A percentile compares a stretch with the other conserved stretches of the same genome.
phyloP scores from a whole-genome alignment of 306 rosid species.

The Sesbania bispinosa region DNA sequence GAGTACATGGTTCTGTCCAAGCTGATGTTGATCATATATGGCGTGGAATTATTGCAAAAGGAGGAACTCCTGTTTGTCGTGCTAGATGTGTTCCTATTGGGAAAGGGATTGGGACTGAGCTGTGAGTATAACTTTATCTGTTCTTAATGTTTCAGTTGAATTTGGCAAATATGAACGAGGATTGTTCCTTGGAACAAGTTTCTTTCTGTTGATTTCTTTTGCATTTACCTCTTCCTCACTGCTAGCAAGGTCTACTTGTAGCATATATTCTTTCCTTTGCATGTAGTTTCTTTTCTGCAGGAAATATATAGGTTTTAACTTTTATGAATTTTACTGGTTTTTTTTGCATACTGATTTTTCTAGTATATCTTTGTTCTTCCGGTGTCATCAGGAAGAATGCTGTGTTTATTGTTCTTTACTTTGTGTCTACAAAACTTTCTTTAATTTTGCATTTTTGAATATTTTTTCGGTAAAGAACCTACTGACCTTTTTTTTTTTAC shows the following conservation, averaged over 20 bases:
- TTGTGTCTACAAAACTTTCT: background rate
- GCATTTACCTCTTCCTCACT: background rate
- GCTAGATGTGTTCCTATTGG: slow-evolving; percentile 94
- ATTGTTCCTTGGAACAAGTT: background rate
- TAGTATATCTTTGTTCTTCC: background rate
- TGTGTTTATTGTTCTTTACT: background rate
- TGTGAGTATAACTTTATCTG: slow-evolving; percentile 61
- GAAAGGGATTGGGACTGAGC: slow-evolving; percentile 77
- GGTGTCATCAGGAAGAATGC: background rate
- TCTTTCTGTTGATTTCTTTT: slow-evolving; percentile 1
- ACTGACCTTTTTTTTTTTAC: background rate
- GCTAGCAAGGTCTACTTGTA: background rate
- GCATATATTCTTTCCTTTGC: background rate
- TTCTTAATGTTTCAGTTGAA: slow-evolving; percentile 19
- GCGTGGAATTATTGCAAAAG: slow-evolving; percentile 96
- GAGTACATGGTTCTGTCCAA: slow-evolving; percentile 50
- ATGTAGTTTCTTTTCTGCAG: background rate
- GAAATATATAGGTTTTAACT: background rate
- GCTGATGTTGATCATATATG: slow-evolving; percentile 74
- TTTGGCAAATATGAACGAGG: background rate
- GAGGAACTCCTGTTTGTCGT: slow-evolving; percentile 95
- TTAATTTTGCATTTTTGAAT: background rate
- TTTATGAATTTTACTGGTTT: slow-evolving; percentile 7
- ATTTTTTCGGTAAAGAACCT: background rate
- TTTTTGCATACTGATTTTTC: background rate